Evolutionary conservation across 2,329 filamentous ascomycete species (phyloP), one percentile per base, ranked within the genome.

Genomic region (Taxawa tesnikishii): DNA sequence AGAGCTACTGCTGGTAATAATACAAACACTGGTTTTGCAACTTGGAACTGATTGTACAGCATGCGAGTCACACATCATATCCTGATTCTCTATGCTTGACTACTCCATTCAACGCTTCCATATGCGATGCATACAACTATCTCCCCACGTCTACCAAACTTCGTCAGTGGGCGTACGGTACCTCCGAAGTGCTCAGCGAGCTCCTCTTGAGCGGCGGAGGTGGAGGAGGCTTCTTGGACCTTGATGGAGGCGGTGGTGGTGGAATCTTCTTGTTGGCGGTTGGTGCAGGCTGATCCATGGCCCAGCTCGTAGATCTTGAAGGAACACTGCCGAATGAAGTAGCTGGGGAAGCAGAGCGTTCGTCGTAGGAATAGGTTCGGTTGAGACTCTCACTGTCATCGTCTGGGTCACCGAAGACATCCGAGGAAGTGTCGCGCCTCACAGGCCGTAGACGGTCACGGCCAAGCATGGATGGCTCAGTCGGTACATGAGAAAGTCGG

Each of bases 131-230:
- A n/a, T n/a, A n/a, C n/a, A n/a, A n/a, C n/a, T n/a, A n/a, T n/a
- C n/a, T n/a, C n/a, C n/a, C n/a, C n/a, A n/a, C n/a, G n/a, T n/a
- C n/a, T n/a, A n/a, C n/a, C n/a, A n/a, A n/a, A n/a, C n/a, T n/a
- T n/a, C n/a, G n/a, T 23, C 19, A 23, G n/a, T 23, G 19, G 8
- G 35, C 38, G 31, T 38, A 38, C 28, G 53, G 49, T 12, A 55
- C 41, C 34, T 56, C 49, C 25, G 48, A 49, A 26, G 48, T 52
- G 41, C 60, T 65, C 46, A 66, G 49, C 38, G 59, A 60, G 51
- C 59, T 66, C 42, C 72, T 59, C 62, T 79, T 79, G 57, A 74
- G 67, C 14, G 75, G 75, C 8, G 71, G 72, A 14, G 73, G 75
- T 38, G 75, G 73, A 14, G 70, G 68, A 9, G 74, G 73, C 53